Percentiles rank a stretch among this genome's conserved stretches.
phyloP scores from a whole-genome alignment of 73 alveolate genomes.

The Paramecium primaurelia region DNA sequence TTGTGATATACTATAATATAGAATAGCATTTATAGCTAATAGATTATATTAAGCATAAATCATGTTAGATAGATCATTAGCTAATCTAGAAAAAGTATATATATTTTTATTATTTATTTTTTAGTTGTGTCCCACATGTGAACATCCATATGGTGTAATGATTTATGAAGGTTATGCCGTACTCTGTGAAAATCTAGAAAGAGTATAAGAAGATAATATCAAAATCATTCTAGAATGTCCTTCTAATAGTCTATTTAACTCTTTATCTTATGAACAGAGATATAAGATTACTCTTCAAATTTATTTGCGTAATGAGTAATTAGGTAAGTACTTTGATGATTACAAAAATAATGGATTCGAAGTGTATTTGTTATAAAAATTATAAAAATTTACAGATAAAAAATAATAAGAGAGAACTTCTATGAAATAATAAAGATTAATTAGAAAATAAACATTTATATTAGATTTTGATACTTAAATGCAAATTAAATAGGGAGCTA shows the following conservation, averaged over 20 bases:
- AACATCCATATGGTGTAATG: slow-evolving; percentile 29
- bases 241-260: not conserved
- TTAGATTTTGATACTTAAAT: not conserved
- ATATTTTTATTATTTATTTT: not conserved
- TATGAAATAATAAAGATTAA: not conserved
- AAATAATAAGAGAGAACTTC: not conserved
- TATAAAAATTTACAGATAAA: not conserved
- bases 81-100: not conserved
- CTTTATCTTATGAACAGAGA: not conserved
- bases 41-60: not conserved
- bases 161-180: not conserved
- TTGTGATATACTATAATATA: not conserved
- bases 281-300: not conserved
- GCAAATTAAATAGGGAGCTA: not conserved
- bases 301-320: not conserved
- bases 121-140: slow-evolving; percentile 22
- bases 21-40: not conserved
- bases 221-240: slow-evolving; percentile 7
- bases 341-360: not conserved
- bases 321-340: slow-evolving; percentile 14
- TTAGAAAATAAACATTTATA: not conserved
- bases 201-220: not conserved
- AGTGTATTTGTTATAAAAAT: not conserved
- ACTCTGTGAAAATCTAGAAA: not conserved
- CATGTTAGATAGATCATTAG: not conserved